Evolutionary conservation across 495 filamentous ascomycete species (phyloP).

Genomic region (Penicillium cosmopolitanum): DNA sequence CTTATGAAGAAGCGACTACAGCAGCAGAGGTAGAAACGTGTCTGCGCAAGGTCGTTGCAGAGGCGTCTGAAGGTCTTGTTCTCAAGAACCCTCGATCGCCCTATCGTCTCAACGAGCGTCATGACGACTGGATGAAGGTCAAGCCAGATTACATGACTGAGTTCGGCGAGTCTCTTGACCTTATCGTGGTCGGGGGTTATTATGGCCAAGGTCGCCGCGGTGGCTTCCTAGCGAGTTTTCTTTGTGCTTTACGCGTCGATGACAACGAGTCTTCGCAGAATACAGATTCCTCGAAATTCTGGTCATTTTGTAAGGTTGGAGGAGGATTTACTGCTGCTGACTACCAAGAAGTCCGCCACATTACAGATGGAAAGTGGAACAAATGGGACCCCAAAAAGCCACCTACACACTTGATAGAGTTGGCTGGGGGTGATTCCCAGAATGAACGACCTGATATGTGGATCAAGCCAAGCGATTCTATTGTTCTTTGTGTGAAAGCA

Average conservation of each 20-base stretch:
- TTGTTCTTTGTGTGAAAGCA: constrained; percentile 91
- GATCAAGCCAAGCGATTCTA: constrained; percentile 86
- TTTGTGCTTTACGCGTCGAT: constrained; percentile 83
- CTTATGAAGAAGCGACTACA: constrained; percentile 66
- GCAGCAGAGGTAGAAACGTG: constrained; percentile 74
- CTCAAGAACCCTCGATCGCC: constrained; percentile 89
- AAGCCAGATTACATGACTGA: constrained; percentile 99
- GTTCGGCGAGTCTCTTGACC: constrained; percentile 91
- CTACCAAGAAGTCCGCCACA: constrained; percentile 77
- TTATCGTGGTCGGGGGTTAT: constrained; percentile 89
- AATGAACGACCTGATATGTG: constrained; percentile 86
- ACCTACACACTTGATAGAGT: constrained; percentile 77
- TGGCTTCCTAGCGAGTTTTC: constrained; percentile 78
- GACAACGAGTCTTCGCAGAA: constrained; percentile 58
- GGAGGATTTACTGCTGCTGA: constrained; percentile 88
- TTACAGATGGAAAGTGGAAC: constrained; percentile 89
- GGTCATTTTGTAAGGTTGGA: constrained; percentile 94
- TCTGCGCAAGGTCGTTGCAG: constrained; percentile 81
- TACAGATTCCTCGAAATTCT: constrained; percentile 71
- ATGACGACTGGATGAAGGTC: constrained; percentile 98
- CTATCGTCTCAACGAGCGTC: constrained; percentile 87
- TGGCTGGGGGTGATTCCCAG: constrained; percentile 76
- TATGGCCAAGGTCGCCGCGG: constrained; percentile 87
- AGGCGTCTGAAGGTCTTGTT: constrained; percentile 88
- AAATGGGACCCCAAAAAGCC: constrained; percentile 82